Percentiles rank a stretch among this genome's conserved stretches.
phyloP scores from a whole-genome alignment of 2,329 filamentous ascomycete genomes.

The Trichoderma sp. region DNA sequence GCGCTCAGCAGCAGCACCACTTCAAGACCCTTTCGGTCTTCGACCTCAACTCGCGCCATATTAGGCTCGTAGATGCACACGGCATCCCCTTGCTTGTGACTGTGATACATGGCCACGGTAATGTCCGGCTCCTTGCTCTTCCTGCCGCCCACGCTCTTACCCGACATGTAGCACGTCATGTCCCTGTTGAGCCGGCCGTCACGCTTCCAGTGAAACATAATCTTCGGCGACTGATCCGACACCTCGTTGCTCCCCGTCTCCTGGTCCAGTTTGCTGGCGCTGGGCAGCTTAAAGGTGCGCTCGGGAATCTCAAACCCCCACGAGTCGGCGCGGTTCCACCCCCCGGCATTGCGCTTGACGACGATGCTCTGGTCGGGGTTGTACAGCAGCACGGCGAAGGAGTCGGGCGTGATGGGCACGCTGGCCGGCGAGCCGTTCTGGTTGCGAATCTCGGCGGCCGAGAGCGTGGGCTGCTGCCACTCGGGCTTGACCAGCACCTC shows the following conservation, averaged over 20 bases:
- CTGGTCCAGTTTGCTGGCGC: slow-evolving; percentile 72
- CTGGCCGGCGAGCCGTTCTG: slow-evolving; percentile 56
- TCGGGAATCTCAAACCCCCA: slow-evolving; percentile 95
- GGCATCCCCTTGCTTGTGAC: slow-evolving; percentile 58
- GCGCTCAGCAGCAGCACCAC: slow-evolving; percentile 67
- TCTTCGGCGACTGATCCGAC: slow-evolving; percentile 61
- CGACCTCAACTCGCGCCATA: slow-evolving; percentile 81
- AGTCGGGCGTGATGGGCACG: slow-evolving; percentile 68
- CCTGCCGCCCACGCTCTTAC: slow-evolving; percentile 70
- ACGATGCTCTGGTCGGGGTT: slow-evolving; percentile 82
- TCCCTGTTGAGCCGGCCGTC: slow-evolving; percentile 84
- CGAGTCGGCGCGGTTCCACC: slow-evolving; percentile 74
- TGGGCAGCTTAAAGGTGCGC: slow-evolving; percentile 77
- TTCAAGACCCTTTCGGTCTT: slow-evolving; percentile 91
- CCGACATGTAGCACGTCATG: slow-evolving; percentile 82
- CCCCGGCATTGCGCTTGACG: slow-evolving; percentile 67
- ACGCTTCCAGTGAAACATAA: slow-evolving; percentile 84
- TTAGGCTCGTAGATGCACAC: slow-evolving; percentile 94
- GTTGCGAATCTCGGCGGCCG: slow-evolving; percentile 74
- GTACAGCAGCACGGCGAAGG: slow-evolving; percentile 85
- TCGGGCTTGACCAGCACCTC: slow-evolving; percentile 82
- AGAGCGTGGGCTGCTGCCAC: slow-evolving; percentile 80
- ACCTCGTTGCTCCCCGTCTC: slow-evolving; percentile 47
- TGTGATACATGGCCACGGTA: slow-evolving; percentile 82
- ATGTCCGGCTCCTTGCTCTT: slow-evolving; percentile 93